A percentile compares a stretch with the other conserved stretches of the same genome.
Evolutionary conservation across 345 rosid genomes (phyloP).

Genomic region (Bretschneidera sinensis): DNA sequence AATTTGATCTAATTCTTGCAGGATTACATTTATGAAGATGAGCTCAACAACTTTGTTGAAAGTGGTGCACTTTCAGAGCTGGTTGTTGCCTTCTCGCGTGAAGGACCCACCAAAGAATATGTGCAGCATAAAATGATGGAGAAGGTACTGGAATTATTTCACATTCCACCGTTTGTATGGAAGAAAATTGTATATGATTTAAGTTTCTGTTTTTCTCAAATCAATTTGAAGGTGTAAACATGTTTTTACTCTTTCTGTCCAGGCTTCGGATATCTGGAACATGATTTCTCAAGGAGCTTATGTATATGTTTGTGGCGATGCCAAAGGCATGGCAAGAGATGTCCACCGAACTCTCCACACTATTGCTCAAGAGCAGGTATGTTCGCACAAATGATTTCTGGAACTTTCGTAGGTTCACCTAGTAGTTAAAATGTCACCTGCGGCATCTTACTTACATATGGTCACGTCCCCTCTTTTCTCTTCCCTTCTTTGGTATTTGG

Average conservation of each 20-base stretch:
- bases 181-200: neutral
- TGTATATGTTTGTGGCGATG: slow-evolving; percentile 95
- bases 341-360: slow-evolving; percentile 90
- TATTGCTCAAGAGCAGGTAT: slow-evolving; percentile 83
- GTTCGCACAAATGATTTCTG: neutral
- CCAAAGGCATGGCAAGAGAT: slow-evolving; percentile 98
- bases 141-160: slow-evolving; percentile 38
- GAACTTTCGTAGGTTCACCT: neutral
- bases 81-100: slow-evolving; percentile 84
- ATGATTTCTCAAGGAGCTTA: slow-evolving; percentile 76
- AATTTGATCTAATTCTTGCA: slow-evolving; percentile 21
- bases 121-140: slow-evolving; percentile 94
- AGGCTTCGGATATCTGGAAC: slow-evolving; percentile 87
- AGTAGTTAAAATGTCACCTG: too few species aligned
- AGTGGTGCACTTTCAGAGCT: slow-evolving; percentile 78
- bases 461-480: neutral
- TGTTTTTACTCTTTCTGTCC: slow-evolving; percentile 5
- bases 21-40: slow-evolving; percentile 92
- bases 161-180: slow-evolving; percentile 7
- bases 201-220: neutral
- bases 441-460: too few species aligned
- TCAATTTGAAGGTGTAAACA: slow-evolving; percentile 3
- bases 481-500: too few species aligned
- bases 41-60: slow-evolving; percentile 60
- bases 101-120: slow-evolving; percentile 92